phyloP scores from a whole-genome alignment of 1,284 basidiomycete species.

The Phaffia rhodozyma region DNA sequence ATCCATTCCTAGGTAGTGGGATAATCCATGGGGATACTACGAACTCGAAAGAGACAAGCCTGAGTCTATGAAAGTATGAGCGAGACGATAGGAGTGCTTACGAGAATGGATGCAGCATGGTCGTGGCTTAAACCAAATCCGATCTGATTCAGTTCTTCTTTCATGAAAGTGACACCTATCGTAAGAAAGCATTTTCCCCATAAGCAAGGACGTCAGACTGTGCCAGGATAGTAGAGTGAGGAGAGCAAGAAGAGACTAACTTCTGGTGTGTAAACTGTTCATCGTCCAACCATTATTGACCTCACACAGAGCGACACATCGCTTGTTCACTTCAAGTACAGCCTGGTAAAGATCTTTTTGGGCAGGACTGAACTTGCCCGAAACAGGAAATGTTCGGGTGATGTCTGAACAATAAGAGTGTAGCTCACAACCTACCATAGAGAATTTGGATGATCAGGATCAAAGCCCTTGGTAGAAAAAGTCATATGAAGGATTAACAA shows the following conservation, averaged over 20 bases:
- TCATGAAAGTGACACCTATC: constrained; percentile 51
- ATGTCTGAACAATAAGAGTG: constrained; percentile 93
- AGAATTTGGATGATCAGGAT: constrained; percentile 17
- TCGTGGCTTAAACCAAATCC: constrained; percentile 60
- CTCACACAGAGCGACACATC: constrained; percentile 27
- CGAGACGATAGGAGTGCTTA: constrained; percentile 4
- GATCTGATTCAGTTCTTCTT: constrained; percentile 62
- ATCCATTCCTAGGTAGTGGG: constrained; percentile 40
- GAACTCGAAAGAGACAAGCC: neutral
- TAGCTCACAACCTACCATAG: constrained; percentile 60
- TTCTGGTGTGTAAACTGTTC: constrained; percentile 66
- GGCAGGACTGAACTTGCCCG: constrained; percentile 61
- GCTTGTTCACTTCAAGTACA: constrained; percentile 39
- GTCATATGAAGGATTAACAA: neutral
- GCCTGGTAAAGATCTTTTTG: constrained; percentile 78
- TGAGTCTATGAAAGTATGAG: constrained; percentile 13
- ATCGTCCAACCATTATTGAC: constrained; percentile 48
- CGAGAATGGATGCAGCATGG: neutral
- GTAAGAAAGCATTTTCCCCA: neutral
- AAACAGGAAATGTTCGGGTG: constrained; percentile 81
- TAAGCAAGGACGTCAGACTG: neutral
- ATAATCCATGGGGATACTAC: constrained; percentile 66
- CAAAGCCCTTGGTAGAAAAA: no score
- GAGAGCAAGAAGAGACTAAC: constrained; percentile 23
- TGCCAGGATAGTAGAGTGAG: neutral